A percentile compares a stretch with the other conserved stretches of the same genome.
Conservation (phyloP, 2,329 filamentous ascomycete genomes). For the Fusarium tricinctum region DNA sequence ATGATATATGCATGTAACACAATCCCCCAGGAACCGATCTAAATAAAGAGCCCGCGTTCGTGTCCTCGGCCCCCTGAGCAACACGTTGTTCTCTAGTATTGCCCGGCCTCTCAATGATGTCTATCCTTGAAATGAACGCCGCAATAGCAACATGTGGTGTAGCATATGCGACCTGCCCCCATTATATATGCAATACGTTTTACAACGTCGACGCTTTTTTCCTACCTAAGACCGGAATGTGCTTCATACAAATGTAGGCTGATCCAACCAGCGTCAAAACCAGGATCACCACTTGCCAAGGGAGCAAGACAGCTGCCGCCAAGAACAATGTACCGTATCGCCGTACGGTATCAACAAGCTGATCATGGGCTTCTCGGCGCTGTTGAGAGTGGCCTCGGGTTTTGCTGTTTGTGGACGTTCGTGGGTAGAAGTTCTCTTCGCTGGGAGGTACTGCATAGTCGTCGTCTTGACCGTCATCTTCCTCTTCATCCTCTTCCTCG, state of each 20-base stretch:
- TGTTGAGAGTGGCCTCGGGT: constrained; percentile 50
- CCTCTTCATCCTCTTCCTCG: constrained; percentile 42
- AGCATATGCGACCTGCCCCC: constrained; percentile 31
- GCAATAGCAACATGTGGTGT: constrained; percentile 48
- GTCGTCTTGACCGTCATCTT: constrained; percentile 47
- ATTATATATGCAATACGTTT: constrained; percentile 36
- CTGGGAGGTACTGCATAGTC: constrained; percentile 41
- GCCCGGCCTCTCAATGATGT: constrained; percentile 23
- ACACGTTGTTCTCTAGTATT: constrained; percentile 22
- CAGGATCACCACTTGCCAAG: constrained; percentile 57
- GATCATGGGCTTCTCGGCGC: constrained; percentile 55
- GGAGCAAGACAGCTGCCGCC: constrained; percentile 63
- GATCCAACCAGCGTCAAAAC: constrained; percentile 54
- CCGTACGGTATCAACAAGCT: constrained; percentile 59
- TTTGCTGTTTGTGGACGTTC: constrained; percentile 44
- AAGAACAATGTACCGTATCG: constrained; percentile 59
- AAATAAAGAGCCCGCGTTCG: constrained; percentile 25
- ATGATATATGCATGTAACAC: constrained; percentile 29
- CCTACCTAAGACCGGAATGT: constrained; percentile 44
- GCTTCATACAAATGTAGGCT: constrained; percentile 59
- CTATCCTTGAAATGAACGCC: constrained; percentile 51
- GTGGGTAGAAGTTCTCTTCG: constrained; percentile 41
- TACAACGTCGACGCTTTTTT: constrained; percentile 46
- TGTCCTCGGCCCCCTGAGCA: constrained; percentile 22
- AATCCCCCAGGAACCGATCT: constrained; percentile 39